Percentiles rank a stretch among this genome's conserved stretches.
phyloP scores from a whole-genome alignment of 768 basidiomycete genomes.

The Trametes sanguinea region DNA sequence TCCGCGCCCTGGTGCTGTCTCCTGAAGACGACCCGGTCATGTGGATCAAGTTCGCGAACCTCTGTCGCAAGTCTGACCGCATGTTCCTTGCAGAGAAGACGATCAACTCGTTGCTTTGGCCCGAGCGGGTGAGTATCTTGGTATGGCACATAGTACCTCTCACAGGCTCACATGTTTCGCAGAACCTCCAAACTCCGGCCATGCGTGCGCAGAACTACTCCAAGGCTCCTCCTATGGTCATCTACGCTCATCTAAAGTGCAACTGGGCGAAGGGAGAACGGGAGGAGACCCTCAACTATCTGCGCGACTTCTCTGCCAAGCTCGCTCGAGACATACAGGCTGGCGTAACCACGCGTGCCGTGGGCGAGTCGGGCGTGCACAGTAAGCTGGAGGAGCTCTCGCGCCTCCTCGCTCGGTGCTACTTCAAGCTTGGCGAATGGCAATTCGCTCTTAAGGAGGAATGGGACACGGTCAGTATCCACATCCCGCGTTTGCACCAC shows the following conservation, averaged over 20 bases:
- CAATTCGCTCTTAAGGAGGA: slow-evolving; percentile 77
- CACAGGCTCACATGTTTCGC: neutral
- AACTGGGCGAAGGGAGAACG: slow-evolving; percentile 89
- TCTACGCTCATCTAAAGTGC: slow-evolving; percentile 94
- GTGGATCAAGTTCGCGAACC: slow-evolving; percentile 99
- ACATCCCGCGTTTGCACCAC: neutral
- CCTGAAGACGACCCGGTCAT: slow-evolving; percentile 94
- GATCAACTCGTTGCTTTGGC: slow-evolving; percentile 85
- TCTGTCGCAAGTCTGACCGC: slow-evolving; percentile 93
- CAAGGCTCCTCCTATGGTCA: slow-evolving; percentile 92
- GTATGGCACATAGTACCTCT: neutral
- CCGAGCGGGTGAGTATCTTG: slow-evolving; percentile 54
- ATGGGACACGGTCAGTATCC: slow-evolving; percentile 49
- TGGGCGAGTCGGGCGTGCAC: slow-evolving; percentile 48
- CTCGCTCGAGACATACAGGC: slow-evolving; percentile 66
- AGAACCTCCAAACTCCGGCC: slow-evolving; percentile 41
- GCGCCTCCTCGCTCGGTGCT: slow-evolving; percentile 91
- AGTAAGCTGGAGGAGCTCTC: slow-evolving; percentile 71
- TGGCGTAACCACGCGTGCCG: slow-evolving; percentile 47
- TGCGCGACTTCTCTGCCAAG: slow-evolving; percentile 79
- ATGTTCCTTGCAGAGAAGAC: slow-evolving; percentile 97
- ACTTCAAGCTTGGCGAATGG: slow-evolving; percentile 97
- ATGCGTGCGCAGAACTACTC: slow-evolving; percentile 53
- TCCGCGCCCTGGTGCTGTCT: slow-evolving; percentile 88
- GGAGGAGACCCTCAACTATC: slow-evolving; percentile 77